Evolutionary conservation across 345 rosid species (phyloP), one percentile per base, ranked within the genome.

Genomic region (Citrus reticulata): DNA sequence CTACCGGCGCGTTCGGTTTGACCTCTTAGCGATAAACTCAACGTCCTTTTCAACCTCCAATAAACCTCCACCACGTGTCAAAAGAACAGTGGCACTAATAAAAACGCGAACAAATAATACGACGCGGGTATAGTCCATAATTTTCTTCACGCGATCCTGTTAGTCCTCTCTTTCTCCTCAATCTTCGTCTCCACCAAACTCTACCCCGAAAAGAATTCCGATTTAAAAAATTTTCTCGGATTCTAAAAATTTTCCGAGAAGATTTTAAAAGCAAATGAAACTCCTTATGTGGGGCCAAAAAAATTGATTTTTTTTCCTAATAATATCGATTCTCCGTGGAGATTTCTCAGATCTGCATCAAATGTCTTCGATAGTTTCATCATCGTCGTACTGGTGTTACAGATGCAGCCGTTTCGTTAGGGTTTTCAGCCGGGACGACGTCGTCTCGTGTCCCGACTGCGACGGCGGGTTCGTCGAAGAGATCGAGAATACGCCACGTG

Each of bases 321-420:
- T 16, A 46, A 35, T 42, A 25, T 22, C 29, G 11, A 32, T 61
- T 29, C 13, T 19, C 35, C 35, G 29, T 32, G 22, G 72, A 37
- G 58, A 30, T 29, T 73, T 72, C 57, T 72, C 76, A 83, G 80
- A 80, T 76, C 74, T 71, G 77, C 9, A 54, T 78, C 66, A 46
- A 78, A 91, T 91, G 91, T 87, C 97, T 61, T 76, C 89, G 19
- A 79, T 75, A 30, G 61, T 64, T 37, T 64, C 78, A 1, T 64
- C 94, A 77, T 59, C 92, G 60, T 88, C 95, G 34, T 92, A 88
- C 82, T 95, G 99, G 99, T 95, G 99, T 77, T 88, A 95, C 66
- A 77, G 96, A 59, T 95, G 99, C 82, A 91, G 70, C 87, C 87
- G 97, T 5, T 88, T 92, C 79, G 84, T 95, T 32, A 87, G 85